These are phyloP conservation scores for Penicillium herquei DNA, from an alignment of 495 filamentous ascomycete species.

Conservation along the genomic window DNA sequence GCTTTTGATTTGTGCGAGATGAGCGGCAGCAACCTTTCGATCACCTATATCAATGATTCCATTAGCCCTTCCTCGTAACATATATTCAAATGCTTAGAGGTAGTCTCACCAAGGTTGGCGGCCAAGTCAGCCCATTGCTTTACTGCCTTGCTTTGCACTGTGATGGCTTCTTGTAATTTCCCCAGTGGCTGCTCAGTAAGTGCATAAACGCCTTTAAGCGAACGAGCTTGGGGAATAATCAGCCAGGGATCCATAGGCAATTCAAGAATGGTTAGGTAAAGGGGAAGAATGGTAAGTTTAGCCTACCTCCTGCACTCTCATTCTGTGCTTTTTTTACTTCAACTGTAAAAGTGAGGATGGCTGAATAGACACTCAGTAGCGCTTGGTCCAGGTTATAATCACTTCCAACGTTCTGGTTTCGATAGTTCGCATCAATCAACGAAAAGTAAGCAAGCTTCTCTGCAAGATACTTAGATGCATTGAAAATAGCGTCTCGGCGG, in stretches of 20 bases:
- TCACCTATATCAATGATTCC: background rate
- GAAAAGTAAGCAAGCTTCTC: background rate
- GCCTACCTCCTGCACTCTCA: slow-evolving; percentile 1
- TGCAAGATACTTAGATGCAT: slow-evolving; percentile 1
- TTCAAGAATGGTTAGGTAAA: background rate
- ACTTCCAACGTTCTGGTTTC: background rate
- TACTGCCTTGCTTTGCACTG: too few relatives aligned
- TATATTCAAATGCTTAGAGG: too few relatives aligned
- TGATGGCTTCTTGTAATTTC: too few relatives aligned
- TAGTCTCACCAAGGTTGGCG: too few relatives aligned
- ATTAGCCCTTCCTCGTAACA: too few relatives aligned
- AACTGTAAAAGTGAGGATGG: background rate
- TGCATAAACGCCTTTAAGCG: too few relatives aligned
- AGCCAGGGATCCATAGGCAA: background rate
- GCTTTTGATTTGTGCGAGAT: background rate
- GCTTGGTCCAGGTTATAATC: background rate
- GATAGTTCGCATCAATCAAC: background rate
- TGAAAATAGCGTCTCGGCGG: slow-evolving; percentile 10
- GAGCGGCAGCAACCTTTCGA: background rate
- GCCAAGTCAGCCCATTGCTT: too few relatives aligned
- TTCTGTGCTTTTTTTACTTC: slow-evolving; percentile 1
- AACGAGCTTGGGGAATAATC: background rate
- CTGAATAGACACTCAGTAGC: background rate
- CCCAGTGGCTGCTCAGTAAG: too few relatives aligned
- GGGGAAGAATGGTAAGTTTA: background rate